A percentile compares a stretch with the other conserved stretches of the same genome.
These are phyloP conservation scores for Cordyceps fumosorosea DNA, from an alignment of 2,329 filamentous ascomycete genomes.

Conservation along the genomic window DNA sequence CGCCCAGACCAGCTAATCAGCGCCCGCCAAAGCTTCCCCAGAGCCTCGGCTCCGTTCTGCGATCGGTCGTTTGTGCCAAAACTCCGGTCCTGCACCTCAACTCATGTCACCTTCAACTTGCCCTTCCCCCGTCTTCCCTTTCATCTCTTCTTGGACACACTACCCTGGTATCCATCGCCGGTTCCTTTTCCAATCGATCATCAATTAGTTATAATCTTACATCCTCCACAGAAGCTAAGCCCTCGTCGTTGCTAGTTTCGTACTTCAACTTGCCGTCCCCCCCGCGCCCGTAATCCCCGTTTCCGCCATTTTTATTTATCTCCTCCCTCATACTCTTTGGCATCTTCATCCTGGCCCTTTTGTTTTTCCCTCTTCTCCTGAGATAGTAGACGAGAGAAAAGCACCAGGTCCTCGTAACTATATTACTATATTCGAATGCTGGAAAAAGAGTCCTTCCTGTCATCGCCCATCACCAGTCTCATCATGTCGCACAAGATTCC, in stretches of 20 bases:
- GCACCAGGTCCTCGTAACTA: neutral
- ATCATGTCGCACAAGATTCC: conserved; percentile 41
- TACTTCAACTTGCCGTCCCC: conserved; percentile 4
- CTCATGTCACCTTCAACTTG: neutral
- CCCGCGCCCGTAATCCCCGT: neutral
- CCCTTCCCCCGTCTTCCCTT: neutral
- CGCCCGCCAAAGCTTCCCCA: conserved; percentile 11
- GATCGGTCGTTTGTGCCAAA: conserved; percentile 5
- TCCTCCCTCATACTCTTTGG: neutral
- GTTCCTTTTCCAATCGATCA: neutral
- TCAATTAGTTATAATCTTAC: neutral
- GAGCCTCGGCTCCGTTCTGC: conserved; percentile 10
- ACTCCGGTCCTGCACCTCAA: neutral
- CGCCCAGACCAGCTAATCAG: conserved; percentile 8
- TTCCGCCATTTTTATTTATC: neutral
- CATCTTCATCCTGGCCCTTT: neutral
- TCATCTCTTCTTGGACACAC: neutral
- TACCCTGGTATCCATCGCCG: neutral
- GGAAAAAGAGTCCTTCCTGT: conserved; percentile 9
- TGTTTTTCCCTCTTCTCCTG: neutral
- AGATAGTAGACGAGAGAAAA: neutral
- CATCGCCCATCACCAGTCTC: conserved; percentile 10
- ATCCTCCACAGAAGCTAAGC: neutral
- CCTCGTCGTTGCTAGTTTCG: neutral
- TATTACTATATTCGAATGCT: conserved; percentile 8